phyloP scores from a whole-genome alignment of 805 yeast genomes.

The Candida berthetii region DNA sequence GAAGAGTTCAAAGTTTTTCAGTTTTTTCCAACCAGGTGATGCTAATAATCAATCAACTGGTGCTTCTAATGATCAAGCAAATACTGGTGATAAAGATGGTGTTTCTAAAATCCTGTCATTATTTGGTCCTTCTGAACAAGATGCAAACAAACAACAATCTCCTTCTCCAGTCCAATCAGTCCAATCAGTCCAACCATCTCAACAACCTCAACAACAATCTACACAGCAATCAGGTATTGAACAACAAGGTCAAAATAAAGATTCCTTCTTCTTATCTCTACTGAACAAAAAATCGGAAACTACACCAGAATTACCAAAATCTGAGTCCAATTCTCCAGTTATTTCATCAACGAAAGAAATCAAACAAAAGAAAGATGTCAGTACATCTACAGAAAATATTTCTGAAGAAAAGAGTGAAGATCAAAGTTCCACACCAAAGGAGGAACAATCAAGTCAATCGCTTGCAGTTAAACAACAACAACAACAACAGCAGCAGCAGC shows the following conservation, averaged over 20 bases:
- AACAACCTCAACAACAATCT: background rate
- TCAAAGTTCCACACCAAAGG: too few relatives aligned
- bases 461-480: conserved; percentile 1
- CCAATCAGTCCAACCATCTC: conserved; percentile 1
- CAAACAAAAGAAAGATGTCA: conserved; percentile 1
- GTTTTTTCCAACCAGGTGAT: conserved; percentile 18
- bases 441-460: too few relatives aligned
- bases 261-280: conserved; percentile 19
- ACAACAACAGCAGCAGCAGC: conserved; percentile 6
- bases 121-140: conserved; percentile 11
- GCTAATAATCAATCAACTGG: conserved; percentile 2
- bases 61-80: background rate
- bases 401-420: too few relatives aligned
- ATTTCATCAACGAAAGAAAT: background rate
- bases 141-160: background rate
- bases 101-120: conserved; percentile 20
- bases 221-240: background rate
- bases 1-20: conserved; percentile 20
- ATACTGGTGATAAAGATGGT: conserved; percentile 6
- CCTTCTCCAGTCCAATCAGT: background rate
- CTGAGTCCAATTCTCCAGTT: conserved; percentile 1
- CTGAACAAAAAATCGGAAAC: conserved; percentile 7
- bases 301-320: conserved; percentile 1
- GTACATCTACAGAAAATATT: background rate
- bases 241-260: conserved; percentile 10